phyloP scores from a whole-genome alignment of 2,329 filamentous ascomycete species.

The Thermoascus crustaceus region DNA sequence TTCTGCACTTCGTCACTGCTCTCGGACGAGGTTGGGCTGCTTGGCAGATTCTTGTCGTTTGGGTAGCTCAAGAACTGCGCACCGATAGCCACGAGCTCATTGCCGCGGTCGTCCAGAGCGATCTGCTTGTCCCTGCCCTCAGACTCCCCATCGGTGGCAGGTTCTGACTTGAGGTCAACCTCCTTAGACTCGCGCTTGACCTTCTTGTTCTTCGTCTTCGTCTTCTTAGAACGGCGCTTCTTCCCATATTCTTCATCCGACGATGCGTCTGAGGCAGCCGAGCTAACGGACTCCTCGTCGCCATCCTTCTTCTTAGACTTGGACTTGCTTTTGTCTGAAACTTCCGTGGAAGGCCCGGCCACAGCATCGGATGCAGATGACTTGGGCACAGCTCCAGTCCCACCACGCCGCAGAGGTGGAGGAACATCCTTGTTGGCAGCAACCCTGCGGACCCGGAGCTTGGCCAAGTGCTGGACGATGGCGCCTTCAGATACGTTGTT shows the following conservation, averaged over 20 bases:
- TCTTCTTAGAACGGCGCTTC: slow-evolving; percentile 3
- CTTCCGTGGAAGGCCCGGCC: background rate
- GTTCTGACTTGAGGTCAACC: slow-evolving; percentile 3
- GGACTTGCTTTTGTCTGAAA: slow-evolving; percentile 1
- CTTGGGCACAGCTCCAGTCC: slow-evolving; percentile 13
- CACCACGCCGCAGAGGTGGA: slow-evolving; percentile 31
- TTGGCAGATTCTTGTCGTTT: background rate
- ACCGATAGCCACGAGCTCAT: background rate
- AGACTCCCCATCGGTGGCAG: slow-evolving; percentile 7
- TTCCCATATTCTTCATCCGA: slow-evolving; percentile 3
- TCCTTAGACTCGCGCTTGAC: slow-evolving; percentile 7
- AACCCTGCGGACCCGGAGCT: slow-evolving; percentile 32
- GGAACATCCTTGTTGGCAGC: slow-evolving; percentile 28
- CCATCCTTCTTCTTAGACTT: slow-evolving; percentile 6
- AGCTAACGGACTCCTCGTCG: background rate
- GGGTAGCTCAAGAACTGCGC: slow-evolving; percentile 2
- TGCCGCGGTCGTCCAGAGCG: background rate
- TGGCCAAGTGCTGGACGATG: slow-evolving; percentile 40
- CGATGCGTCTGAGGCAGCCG: background rate
- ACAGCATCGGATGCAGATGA: background rate
- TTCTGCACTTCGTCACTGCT: background rate
- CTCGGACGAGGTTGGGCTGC: background rate
- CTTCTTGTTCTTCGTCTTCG: slow-evolving; percentile 6
- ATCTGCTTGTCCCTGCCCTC: too few species aligned
- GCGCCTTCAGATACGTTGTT: slow-evolving; percentile 35